A percentile compares a stretch with the other conserved stretches of the same genome.
Evolutionary conservation across 148 eudicot species (phyloP).

Genomic region (Vaccinium corymbosum): DNA sequence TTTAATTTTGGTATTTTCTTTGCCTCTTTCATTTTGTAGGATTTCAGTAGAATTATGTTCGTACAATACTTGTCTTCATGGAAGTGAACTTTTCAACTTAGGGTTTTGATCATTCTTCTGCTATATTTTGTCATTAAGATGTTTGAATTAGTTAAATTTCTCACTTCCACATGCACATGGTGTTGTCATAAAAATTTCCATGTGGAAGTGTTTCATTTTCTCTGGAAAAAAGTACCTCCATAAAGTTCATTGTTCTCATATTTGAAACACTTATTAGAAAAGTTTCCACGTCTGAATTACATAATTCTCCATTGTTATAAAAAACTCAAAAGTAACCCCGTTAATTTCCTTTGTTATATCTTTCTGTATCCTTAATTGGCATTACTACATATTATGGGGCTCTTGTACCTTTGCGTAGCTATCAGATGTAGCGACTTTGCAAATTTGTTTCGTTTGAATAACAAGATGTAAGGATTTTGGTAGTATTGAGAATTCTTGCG

Average conservation of each 20-base stretch:
- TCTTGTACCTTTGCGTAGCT: not conserved
- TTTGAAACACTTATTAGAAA: not conserved
- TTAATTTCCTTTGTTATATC: not conserved
- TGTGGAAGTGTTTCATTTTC: not conserved
- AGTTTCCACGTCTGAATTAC: not conserved
- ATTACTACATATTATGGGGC: not conserved
- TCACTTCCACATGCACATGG: not conserved
- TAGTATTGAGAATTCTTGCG: not conserved
- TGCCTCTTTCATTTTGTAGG: constrained; percentile 14
- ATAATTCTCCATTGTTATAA: not conserved
- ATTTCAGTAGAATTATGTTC: not conserved
- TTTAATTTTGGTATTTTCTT: constrained; percentile 79
- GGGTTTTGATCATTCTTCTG: not conserved
- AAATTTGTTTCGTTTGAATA: not conserved
- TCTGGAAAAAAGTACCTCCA: not conserved
- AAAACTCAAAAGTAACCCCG: too few relatives aligned
- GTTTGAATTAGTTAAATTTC: not conserved
- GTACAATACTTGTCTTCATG: not conserved
- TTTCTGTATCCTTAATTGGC: not conserved
- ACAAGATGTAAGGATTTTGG: not conserved
- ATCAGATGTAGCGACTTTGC: not conserved
- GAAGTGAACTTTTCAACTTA: not conserved
- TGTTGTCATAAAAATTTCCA: not conserved
- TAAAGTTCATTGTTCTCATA: not conserved
- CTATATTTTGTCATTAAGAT: not conserved